Base-by-base conservation (phyloP, 2,329 filamentous ascomycete species). In the Hypoxylon sp. region DNA sequence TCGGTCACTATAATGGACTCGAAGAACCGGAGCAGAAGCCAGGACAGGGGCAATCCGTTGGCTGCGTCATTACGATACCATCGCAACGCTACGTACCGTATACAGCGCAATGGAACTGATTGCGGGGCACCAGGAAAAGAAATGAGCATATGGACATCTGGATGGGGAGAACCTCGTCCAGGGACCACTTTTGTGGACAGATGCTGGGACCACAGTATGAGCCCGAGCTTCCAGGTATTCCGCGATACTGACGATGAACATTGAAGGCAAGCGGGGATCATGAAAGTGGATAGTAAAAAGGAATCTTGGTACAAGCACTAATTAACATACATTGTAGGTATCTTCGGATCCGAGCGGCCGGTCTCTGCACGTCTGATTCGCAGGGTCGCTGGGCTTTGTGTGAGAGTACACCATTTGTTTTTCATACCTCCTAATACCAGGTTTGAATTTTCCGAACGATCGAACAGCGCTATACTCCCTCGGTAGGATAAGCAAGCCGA, bases 271-370 rank as follows among this genome's bases (percentile, higher is more conserved):
- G 53, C 56, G 69, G 66, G 60, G 67, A 65, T 63, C 64, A 64
- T 61, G 63, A 60, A 57, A 63, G 69, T 62, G 60, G 56, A 49
- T 48, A 64, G 60, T 32, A 61, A 59, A 60, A 63, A 49, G 50
- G 61, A 64, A 70, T 72, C 68, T 72, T 68, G 65, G 68, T 70
- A 70, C 65, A 59, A 38, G 48, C 55, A 61, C 50, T 52, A 70
- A 61, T 65, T 63, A 53, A 67, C 63, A 63, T 63, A n/a, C n/a
- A n/a, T n/a, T n/a, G n/a, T n/a, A n/a, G n/a, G n/a, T n/a, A 61
- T 61, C 61, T 68, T 69, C 70, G 70, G 70, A 70, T 71, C 70
- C 70, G 70, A 72, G 62, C 63, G 63, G 65, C 55, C 56, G 70
- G 70, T 67, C 60, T 49, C 63, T 67, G 63, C 68, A 70, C 63